A percentile compares a stretch with the other conserved stretches of the same genome.
phyloP scores from a whole-genome alignment of 2,329 filamentous ascomycete species.

The Coniochaeta sp. region DNA sequence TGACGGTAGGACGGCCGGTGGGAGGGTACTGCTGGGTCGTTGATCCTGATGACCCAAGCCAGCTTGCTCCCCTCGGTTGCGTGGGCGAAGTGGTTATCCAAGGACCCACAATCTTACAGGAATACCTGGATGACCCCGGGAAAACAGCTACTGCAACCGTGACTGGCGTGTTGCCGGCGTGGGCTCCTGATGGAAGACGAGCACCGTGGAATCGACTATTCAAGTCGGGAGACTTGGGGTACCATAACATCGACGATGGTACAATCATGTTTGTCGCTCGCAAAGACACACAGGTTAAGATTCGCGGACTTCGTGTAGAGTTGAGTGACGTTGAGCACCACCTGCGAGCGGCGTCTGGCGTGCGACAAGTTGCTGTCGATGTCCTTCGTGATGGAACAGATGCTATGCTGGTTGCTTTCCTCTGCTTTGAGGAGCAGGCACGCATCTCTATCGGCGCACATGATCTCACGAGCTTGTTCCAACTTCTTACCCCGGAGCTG shows the following conservation, averaged over 20 bases:
- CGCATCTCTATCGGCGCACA: no score
- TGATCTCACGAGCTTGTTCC: no score
- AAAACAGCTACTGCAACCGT: constrained; percentile 31
- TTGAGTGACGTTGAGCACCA: constrained; percentile 36
- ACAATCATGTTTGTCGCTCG: constrained; percentile 31
- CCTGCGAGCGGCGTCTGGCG: no score
- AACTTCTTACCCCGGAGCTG: neutral
- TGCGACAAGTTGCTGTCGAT: constrained; percentile 27
- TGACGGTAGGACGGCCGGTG: no score
- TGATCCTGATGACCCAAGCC: no score
- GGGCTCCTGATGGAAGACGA: constrained; percentile 5
- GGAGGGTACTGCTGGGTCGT: no score
- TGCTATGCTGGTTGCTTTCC: no score
- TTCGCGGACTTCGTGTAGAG: constrained; percentile 12
- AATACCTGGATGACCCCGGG: constrained; percentile 14
- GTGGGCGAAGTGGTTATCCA: no score
- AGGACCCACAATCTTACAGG: no score
- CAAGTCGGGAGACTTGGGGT: constrained; percentile 35
- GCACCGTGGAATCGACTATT: no score
- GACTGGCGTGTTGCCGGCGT: neutral
- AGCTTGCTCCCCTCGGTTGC: no score
- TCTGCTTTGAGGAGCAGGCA: no score
- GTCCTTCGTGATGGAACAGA: neutral
- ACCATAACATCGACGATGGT: constrained; percentile 17
- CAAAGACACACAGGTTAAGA: constrained; percentile 14